Conservation (phyloP, 305 asterid species). For the Solanum hybrid region DNA sequence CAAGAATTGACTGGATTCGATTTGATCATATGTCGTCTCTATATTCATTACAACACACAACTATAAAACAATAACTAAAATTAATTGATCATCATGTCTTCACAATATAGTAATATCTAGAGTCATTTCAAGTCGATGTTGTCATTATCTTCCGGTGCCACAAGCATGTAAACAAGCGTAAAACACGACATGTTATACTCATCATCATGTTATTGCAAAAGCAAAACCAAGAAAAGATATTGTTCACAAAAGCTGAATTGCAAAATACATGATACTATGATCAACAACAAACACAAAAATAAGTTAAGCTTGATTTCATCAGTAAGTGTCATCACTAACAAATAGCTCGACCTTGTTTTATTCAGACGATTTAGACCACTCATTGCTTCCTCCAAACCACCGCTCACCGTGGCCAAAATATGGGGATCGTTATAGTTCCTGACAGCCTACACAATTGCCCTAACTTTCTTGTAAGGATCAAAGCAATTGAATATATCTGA, state of each 20-base stretch:
- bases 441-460: too few species aligned
- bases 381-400: too few species aligned
- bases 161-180: not conserved
- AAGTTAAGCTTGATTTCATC: conserved; percentile 9
- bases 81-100: not conserved
- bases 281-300: not conserved
- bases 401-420: too few species aligned
- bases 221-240: not conserved
- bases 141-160: not conserved
- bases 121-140: not conserved
- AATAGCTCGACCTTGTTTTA: conserved; percentile 25
- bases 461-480: too few species aligned
- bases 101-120: not conserved
- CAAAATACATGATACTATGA: not conserved
- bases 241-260: not conserved
- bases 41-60: not conserved
- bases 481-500: too few species aligned
- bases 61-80: not conserved
- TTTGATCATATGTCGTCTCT: not conserved
- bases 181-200: not conserved
- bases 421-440: too few species aligned
- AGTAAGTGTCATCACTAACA: conserved; percentile 30
- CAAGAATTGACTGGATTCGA: not conserved
- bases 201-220: conserved; percentile 15
- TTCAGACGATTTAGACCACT: too few species aligned